A percentile compares a stretch with the other conserved stretches of the same genome.
phyloP scores from a whole-genome alignment of 192 early-diverging fungal genomes.

The Oehlia diaphana region DNA sequence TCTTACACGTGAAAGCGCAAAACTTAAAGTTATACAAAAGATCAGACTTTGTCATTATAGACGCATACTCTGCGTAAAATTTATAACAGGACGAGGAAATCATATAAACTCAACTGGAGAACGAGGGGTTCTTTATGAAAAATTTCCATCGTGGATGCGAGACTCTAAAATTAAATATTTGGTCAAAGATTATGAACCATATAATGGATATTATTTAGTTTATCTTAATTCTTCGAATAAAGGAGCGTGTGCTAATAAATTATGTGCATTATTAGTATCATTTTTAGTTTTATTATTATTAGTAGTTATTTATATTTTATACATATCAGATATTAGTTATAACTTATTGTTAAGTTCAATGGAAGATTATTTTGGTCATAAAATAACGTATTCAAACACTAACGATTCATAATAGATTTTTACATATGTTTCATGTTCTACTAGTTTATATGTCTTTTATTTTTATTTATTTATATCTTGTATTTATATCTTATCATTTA shows the following conservation, averaged over 20 bases:
- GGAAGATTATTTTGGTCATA: too few relatives aligned
- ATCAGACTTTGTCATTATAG: background rate
- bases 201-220: background rate
- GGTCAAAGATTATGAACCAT: background rate
- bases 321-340: too few relatives aligned
- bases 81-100: background rate
- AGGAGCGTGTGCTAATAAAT: background rate
- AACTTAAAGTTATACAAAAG: background rate
- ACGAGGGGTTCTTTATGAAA: background rate
- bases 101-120: background rate
- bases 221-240: background rate
- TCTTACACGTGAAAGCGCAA: background rate
- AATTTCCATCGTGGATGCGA: background rate
- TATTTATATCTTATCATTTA: too few relatives aligned
- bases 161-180: background rate
- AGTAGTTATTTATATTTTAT: too few relatives aligned
- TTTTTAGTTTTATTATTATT: too few relatives aligned
- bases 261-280: too few relatives aligned
- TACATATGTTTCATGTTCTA: too few relatives aligned
- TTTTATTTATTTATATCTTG: too few relatives aligned
- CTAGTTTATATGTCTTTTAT: too few relatives aligned
- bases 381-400: too few relatives aligned
- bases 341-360: too few relatives aligned
- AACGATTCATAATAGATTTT: too few relatives aligned
- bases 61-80: background rate